Percentiles rank a stretch among this genome's conserved stretches.
These are phyloP conservation scores for Arachis stenosperma DNA, from an alignment of 306 rosid species.

Conservation along the genomic window DNA sequence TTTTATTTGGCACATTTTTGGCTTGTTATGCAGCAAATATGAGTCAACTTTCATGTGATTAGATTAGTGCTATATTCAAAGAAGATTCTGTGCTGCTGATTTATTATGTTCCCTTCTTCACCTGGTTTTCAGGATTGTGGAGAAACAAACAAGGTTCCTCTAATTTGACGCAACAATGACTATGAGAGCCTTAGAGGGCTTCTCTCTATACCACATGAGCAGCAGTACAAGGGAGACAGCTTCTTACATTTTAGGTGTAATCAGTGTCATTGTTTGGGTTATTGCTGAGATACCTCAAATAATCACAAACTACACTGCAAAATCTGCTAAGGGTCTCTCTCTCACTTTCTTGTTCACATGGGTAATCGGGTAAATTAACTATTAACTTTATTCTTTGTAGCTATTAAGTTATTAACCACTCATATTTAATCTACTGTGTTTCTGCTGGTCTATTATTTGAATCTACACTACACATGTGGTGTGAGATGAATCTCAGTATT, in stretches of 20 bases:
- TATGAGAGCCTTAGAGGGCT: conserved; percentile 45
- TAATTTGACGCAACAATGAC: conserved; percentile 1
- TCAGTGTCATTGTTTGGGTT: conserved; percentile 74
- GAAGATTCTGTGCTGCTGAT: conserved; percentile 5
- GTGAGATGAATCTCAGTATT: not conserved
- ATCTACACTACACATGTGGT: no score
- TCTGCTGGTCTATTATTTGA: no score
- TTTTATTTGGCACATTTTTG: conserved; percentile 15
- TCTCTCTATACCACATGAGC: conserved; percentile 40
- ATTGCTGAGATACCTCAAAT: conserved; percentile 90
- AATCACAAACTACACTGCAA: conserved; percentile 64
- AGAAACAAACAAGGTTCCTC: conserved; percentile 8
- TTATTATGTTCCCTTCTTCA: not conserved
- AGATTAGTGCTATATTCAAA: conserved; percentile 27
- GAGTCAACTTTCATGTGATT: conserved; percentile 6
- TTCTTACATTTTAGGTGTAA: conserved; percentile 63
- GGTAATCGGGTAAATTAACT: conserved; percentile 64
- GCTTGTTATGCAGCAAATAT: conserved; percentile 28
- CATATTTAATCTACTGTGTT: not conserved
- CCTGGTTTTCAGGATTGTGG: conserved; percentile 21
- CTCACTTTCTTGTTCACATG: conserved; percentile 76
- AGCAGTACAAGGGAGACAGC: conserved; percentile 52
- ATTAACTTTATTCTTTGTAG: not conserved
- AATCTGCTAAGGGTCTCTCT: conserved; percentile 79
- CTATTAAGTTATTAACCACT: not conserved